Conservation (phyloP, 345 rosid species). For the Barbarea vulgaris region DNA sequence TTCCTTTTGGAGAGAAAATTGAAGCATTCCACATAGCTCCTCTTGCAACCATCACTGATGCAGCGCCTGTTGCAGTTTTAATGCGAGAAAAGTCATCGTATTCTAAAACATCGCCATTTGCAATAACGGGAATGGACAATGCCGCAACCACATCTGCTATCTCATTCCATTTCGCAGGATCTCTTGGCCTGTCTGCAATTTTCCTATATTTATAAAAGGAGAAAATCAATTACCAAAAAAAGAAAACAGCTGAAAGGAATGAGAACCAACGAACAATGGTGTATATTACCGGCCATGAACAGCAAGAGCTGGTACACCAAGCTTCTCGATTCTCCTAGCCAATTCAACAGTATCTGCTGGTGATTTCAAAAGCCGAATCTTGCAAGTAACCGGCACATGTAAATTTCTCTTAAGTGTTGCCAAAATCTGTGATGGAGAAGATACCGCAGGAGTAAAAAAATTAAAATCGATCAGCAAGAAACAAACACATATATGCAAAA, state of each 20-base stretch:
- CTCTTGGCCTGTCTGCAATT: conserved; percentile 86
- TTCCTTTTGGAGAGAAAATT: conserved; percentile 75
- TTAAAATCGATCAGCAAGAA: background rate
- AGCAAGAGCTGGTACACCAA: conserved; percentile 92
- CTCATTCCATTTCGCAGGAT: conserved; percentile 94
- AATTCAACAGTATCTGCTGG: conserved; percentile 85
- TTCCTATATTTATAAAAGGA: conserved; percentile 52
- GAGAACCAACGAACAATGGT: background rate
- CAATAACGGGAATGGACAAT: conserved; percentile 88
- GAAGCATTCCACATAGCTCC: conserved; percentile 98
- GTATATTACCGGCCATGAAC: conserved; percentile 84
- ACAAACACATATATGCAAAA: background rate
- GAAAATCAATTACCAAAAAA: background rate
- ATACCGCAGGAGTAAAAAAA: background rate
- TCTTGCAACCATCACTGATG: conserved; percentile 92
- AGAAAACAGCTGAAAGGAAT: conserved; percentile 3
- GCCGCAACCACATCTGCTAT: conserved; percentile 82
- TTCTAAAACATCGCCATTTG: conserved; percentile 93
- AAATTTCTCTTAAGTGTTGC: conserved; percentile 83
- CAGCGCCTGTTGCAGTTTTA: conserved; percentile 80
- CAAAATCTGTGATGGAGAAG: conserved; percentile 59
- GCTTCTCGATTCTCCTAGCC: conserved; percentile 86
- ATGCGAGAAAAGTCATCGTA: conserved; percentile 69
- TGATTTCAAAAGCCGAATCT: conserved; percentile 77
- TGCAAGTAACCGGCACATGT: conserved; percentile 82